These are phyloP conservation scores for Ceratopteris richardii DNA, from an alignment of 75 land plant species.

Conservation along the genomic window DNA sequence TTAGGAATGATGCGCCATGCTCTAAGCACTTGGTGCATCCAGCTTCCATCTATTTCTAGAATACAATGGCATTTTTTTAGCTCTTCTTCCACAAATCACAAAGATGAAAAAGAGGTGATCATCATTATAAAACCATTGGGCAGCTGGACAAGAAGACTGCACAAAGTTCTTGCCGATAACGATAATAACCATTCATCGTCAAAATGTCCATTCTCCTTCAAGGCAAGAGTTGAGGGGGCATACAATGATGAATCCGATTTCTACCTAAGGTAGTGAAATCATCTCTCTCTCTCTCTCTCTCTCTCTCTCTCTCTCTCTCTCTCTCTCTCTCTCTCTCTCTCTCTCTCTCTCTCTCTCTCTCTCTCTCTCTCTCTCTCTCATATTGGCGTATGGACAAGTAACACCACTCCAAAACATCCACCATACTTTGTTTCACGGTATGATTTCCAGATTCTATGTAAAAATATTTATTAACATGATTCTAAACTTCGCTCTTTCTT, in stretches of 20 bases:
- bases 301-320: no score
- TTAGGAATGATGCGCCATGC: no score
- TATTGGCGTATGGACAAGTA: neutral
- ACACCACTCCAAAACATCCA: neutral
- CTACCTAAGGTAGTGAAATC: conserved; percentile 39
- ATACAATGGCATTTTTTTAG: conserved; percentile 63
- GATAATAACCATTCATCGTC: no score
- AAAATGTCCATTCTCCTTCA: conserved; percentile 23
- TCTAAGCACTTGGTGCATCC: neutral
- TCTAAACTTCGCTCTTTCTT: no score
- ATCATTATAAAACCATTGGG: conserved; percentile 45
- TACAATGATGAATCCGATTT: conserved; percentile 79
- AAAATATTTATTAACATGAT: neutral
- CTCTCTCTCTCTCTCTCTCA: neutral
- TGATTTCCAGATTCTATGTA: neutral
- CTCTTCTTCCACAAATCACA: conserved; percentile 26
- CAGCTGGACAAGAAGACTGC: conserved; percentile 43
- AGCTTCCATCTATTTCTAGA: conserved; percentile 17
- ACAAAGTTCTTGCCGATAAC: no score
- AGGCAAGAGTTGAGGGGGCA: conserved; percentile 81
- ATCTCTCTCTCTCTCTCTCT: neutral
- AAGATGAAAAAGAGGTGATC: conserved; percentile 21
- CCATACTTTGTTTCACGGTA: neutral
- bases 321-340: no score
- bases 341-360: no score